phyloP scores from a whole-genome alignment of 2,329 filamentous ascomycete genomes.

The Diaporthe aspalathi region DNA sequence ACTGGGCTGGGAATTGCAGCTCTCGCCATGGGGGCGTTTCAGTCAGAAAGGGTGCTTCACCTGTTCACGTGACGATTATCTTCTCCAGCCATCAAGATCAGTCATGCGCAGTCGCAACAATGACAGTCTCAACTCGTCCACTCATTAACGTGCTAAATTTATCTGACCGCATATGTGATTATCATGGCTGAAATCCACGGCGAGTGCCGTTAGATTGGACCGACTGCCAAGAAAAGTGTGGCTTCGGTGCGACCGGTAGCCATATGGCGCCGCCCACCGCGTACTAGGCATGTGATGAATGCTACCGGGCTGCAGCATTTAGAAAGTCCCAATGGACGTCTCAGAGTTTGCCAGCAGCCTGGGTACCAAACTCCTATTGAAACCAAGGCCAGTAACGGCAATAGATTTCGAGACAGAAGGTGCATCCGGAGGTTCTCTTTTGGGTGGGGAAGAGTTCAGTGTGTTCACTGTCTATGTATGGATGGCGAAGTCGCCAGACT shows the following conservation, averaged over 20 bases:
- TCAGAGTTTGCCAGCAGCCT: background rate
- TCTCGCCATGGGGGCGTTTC: background rate
- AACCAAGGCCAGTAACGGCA: background rate
- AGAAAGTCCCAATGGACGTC: background rate
- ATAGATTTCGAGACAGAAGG: background rate
- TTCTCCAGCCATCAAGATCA: background rate
- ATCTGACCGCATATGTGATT: background rate
- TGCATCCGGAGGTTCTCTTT: background rate
- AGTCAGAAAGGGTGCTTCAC: too few species aligned
- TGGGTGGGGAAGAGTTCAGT: background rate
- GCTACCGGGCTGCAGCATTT: background rate
- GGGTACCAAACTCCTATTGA: background rate
- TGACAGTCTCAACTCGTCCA: background rate
- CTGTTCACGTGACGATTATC: background rate
- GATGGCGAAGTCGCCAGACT: too few species aligned
- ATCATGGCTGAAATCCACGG: background rate
- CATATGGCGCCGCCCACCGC: background rate
- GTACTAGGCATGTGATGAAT: constrained; percentile 4
- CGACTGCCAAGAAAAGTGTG: background rate
- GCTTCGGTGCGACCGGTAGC: constrained; percentile 17
- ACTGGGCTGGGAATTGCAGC: too few species aligned
- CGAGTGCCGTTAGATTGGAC: constrained; percentile 12
- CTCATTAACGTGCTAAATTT: background rate
- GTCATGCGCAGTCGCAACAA: too few species aligned
- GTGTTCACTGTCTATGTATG: too few species aligned